Evolutionary conservation across 495 filamentous ascomycete species (phyloP), one percentile per base, ranked within the genome.

Genomic region (Cercophora samala): DNA sequence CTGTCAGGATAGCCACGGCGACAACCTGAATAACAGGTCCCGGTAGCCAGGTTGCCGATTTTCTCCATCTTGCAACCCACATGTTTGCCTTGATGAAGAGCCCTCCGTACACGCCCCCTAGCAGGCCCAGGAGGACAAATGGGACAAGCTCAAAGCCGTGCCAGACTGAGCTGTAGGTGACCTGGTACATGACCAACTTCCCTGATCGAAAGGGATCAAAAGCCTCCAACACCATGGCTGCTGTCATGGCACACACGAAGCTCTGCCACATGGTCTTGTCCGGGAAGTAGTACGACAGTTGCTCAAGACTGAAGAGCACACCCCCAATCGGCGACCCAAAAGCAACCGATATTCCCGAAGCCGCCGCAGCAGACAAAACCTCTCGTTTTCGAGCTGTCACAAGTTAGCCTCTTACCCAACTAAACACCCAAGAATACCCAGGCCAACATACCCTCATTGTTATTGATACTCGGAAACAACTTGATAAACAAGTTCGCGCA

Each of bases 191-290:
- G 61, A 98, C 95, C 63, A 99, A 88, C 73, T 98, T 97, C 21
- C 96, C 95, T 3, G 94, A 97, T 53, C 95, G 86, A 76, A 98
- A 98, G 15, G 95, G 95, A 74, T 99, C 93, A 64, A 97, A 85
- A 29, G 91, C 91, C 75, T 99, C 94, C 26, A 99, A 78, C 18
- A 92, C 92, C 9, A 98, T 92, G 18, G 96, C 93, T 18, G 95
- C 95, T 13, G 97, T 90, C 93, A 98, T 98, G 72, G 95, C 95
- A 72, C 94, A 97, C 19, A 99, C 95, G 78, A 99, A 98, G 74
- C 92, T 96, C 74, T 97, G 94, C 95, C 95, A 99, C 95, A 99
- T 99, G 1, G 95, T 97, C 75, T 97, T 98, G 73, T 99, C 95
- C 1, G 95, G 95, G 69, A 99, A 99, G 76, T 98, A 99, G 79